Conservation (phyloP, 2,329 filamentous ascomycete species). For the Arachnomyces sp. region DNA sequence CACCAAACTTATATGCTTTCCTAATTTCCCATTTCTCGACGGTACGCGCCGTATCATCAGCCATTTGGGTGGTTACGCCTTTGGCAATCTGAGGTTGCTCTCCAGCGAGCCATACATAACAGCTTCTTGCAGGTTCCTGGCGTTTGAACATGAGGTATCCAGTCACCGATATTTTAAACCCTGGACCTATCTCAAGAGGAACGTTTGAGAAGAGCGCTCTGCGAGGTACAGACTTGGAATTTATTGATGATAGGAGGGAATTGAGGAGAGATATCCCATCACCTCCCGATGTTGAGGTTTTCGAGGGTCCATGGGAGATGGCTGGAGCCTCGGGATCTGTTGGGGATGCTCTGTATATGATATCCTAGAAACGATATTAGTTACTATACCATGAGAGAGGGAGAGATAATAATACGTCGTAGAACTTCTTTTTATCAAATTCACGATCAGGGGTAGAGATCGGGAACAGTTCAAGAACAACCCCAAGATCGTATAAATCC, state of each 20-base stretch:
- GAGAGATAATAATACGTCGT: conserved; percentile 57
- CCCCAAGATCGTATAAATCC: conserved; percentile 87
- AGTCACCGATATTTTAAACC: conserved; percentile 79
- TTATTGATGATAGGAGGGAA: conserved; percentile 77
- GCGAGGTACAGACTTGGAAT: conserved; percentile 79
- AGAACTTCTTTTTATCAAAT: conserved; percentile 82
- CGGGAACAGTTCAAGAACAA: conserved; percentile 86
- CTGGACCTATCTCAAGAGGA: conserved; percentile 79
- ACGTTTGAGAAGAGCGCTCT: conserved; percentile 78
- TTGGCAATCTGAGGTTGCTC: conserved; percentile 73
- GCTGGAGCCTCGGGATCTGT: conserved; percentile 59
- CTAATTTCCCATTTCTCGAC: conserved; percentile 75
- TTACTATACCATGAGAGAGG: background rate
- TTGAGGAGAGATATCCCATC: conserved; percentile 72
- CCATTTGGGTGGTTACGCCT: conserved; percentile 64
- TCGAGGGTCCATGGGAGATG: conserved; percentile 41
- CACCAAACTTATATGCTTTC: conserved; percentile 94
- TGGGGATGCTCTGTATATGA: conserved; percentile 71
- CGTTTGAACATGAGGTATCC: conserved; percentile 84
- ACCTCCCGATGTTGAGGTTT: conserved; percentile 56
- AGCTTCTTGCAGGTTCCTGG: conserved; percentile 71
- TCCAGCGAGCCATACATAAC: conserved; percentile 81
- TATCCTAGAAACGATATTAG: conserved; percentile 52
- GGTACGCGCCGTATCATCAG: conserved; percentile 66
- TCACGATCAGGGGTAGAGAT: conserved; percentile 62